Evolutionary conservation across 2,329 filamentous ascomycete genomes (phyloP), one percentile per base, ranked within the genome.

Genomic region (Fusarium solani-melongenae): DNA sequence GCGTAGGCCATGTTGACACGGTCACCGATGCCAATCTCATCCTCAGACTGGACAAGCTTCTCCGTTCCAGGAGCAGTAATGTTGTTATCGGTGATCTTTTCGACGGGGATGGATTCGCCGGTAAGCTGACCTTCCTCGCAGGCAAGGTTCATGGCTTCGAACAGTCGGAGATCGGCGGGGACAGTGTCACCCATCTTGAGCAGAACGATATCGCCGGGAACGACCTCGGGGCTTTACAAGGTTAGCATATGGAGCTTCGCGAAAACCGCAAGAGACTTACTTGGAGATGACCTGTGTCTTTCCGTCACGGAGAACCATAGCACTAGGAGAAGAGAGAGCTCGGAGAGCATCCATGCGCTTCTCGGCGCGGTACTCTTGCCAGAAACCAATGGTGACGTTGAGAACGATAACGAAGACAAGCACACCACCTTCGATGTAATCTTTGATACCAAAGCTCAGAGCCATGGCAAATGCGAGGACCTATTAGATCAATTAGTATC

Each of bases 91-190:
- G 87, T 84, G 49, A 88, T 86, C 84, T 95, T 93, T 79, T 91
- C 89, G 29, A 93, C 91, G 8, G 92, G 91, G 17, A 93, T 85
- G 5, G 93, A 93, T 81, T 95, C 93, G 77, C 93, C 93, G 8
- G 93, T 95, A 51, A 95, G 87, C 58, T 93, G 90, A 53, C 92
- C 91, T 81, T 95, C 93, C 76, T 97, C 94, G 78, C 92, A 94
- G 70, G 91, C 90, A 53, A 95, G 87, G 80, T 96, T 96, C 89
- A 95, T 93, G 67, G 88, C 89, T 77, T 94, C 91, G 74, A 93
- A 88, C 22, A 92, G 82, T 63, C 92, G 90, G 44, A 94, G 81
- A 78, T 95, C 93, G 39, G 93, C 93, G 11, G 93, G 92, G 44
- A 94, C 88, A 5, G 92, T 93, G 80, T 94, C 92, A 67, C 93